Conservation (phyloP, 140 eudicot genomes). For the Anethum foeniculum region DNA sequence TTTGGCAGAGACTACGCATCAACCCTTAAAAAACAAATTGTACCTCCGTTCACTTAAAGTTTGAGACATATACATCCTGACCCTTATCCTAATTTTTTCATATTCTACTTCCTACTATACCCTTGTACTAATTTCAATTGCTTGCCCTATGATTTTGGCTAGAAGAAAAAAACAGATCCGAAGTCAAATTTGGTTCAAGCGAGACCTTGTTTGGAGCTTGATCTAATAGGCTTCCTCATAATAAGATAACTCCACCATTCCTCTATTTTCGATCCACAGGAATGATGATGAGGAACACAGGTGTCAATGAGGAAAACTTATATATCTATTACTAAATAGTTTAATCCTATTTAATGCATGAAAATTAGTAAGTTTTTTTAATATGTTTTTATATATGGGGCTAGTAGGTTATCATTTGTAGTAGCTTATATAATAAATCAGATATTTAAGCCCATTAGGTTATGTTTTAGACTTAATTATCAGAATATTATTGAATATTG, state of each 20-base stretch:
- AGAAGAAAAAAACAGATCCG: constrained; percentile 6
- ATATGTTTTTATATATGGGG: too few relatives aligned
- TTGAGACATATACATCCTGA: not conserved
- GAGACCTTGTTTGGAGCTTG: constrained; percentile 32
- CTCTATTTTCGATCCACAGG: constrained; percentile 51
- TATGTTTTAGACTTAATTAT: too few relatives aligned
- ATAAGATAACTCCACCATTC: constrained; percentile 19
- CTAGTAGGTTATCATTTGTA: too few relatives aligned
- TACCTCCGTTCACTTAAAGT: not conserved
- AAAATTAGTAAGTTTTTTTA: too few relatives aligned
- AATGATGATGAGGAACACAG: not conserved
- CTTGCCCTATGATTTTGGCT: not conserved
- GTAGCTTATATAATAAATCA: too few relatives aligned
- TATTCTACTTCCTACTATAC: not conserved
- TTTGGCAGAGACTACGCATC: not conserved
- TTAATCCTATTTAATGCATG: too few relatives aligned
- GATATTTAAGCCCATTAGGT: too few relatives aligned
- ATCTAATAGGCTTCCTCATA: constrained; percentile 21
- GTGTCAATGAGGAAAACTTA: too few relatives aligned
- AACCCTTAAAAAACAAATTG: not conserved
- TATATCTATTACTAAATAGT: too few relatives aligned
- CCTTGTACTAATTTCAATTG: not conserved
- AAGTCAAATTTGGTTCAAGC: constrained; percentile 38
- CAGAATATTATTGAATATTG: too few relatives aligned
- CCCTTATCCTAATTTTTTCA: not conserved